A percentile compares a stretch with the other conserved stretches of the same genome.
These are phyloP conservation scores for Trichophyton equinum DNA, from an alignment of 2,329 filamentous ascomycete species.

Conservation along the genomic window DNA sequence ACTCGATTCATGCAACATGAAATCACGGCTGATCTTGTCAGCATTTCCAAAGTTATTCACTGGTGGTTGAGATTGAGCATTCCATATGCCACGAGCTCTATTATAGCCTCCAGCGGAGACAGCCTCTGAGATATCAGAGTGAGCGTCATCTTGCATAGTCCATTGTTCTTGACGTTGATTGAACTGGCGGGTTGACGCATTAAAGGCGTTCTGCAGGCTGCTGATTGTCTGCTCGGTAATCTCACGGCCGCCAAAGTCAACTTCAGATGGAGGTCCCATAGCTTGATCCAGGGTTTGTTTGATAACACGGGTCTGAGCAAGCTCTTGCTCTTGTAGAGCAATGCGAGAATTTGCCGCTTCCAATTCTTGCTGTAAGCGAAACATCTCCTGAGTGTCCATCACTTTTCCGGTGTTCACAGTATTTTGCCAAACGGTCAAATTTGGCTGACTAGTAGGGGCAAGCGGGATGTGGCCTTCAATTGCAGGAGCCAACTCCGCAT, in stretches of 20 bases:
- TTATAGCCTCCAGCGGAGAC: conserved; percentile 32
- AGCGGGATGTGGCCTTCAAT: not conserved
- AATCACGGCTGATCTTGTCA: conserved; percentile 18
- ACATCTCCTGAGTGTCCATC: conserved; percentile 32
- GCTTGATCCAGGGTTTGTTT: conserved; percentile 50
- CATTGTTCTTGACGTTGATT: conserved; percentile 33
- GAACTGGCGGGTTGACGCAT: conserved; percentile 36
- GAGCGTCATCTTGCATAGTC: conserved; percentile 32
- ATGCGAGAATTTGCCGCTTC: conserved; percentile 45
- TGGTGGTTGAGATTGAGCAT: conserved; percentile 14
- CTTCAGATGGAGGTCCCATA: conserved; percentile 42
- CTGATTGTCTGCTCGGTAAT: conserved; percentile 40
- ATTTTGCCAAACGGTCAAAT: not conserved
- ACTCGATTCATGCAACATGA: conserved; percentile 16
- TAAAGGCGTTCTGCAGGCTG: conserved; percentile 41
- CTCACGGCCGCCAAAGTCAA: conserved; percentile 38
- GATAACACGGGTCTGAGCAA: conserved; percentile 47
- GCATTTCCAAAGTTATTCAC: conserved; percentile 8
- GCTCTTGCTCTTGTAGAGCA: conserved; percentile 48
- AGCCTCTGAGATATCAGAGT: conserved; percentile 34
- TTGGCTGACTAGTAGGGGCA: not conserved
- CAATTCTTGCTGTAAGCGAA: conserved; percentile 46
- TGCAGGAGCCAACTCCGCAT: not conserved
- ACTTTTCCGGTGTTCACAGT: not conserved
- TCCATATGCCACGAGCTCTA: conserved; percentile 24